Evolutionary conservation across 163 green algal species (phyloP).

Genomic region (Trebouxiophyceae sp.): DNA sequence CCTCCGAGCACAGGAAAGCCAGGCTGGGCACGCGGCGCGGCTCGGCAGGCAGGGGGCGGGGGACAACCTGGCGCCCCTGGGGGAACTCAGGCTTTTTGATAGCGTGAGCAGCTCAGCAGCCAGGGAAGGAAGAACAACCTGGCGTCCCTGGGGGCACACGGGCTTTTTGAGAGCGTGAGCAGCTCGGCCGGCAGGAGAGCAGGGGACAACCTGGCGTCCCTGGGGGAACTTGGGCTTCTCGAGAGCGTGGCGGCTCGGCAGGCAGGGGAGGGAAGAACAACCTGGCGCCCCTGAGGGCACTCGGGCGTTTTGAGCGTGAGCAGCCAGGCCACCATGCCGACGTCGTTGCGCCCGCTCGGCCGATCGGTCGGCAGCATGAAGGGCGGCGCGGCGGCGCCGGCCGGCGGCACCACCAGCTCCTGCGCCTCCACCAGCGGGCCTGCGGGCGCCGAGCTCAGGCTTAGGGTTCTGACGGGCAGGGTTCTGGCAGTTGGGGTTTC

Average conservation of each 20-base stretch:
- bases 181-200: conserved; percentile 88
- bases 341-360: conserved; percentile 18
- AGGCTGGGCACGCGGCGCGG: too few relatives aligned
- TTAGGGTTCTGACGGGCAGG: too few relatives aligned
- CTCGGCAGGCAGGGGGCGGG: too few relatives aligned
- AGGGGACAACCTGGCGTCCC: conserved; percentile 51
- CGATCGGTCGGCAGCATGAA: conserved; percentile 11
- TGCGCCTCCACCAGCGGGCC: conserved; percentile 59
- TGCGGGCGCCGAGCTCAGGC: too few relatives aligned
- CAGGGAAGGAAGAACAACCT: too few relatives aligned
- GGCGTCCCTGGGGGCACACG: conserved; percentile 68
- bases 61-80: conserved; percentile 51
- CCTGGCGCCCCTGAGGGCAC: conserved; percentile 59
- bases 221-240: conserved; percentile 74
- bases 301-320: conserved; percentile 82
- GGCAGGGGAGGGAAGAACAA: too few relatives aligned
- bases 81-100: conserved; percentile 83
- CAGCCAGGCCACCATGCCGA: conserved; percentile 87
- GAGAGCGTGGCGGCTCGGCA: too few relatives aligned
- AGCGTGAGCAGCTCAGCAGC: conserved; percentile 79
- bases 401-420: conserved; percentile 56
- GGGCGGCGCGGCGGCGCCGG: conserved; percentile 7
- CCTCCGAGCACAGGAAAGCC: too few relatives aligned
- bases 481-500: too few relatives aligned
- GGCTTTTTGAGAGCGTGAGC: conserved; percentile 77